Percentiles rank a stretch among this genome's conserved stretches.
phyloP scores from a whole-genome alignment of 1,284 basidiomycete genomes.

The Boletus chippewaensis region DNA sequence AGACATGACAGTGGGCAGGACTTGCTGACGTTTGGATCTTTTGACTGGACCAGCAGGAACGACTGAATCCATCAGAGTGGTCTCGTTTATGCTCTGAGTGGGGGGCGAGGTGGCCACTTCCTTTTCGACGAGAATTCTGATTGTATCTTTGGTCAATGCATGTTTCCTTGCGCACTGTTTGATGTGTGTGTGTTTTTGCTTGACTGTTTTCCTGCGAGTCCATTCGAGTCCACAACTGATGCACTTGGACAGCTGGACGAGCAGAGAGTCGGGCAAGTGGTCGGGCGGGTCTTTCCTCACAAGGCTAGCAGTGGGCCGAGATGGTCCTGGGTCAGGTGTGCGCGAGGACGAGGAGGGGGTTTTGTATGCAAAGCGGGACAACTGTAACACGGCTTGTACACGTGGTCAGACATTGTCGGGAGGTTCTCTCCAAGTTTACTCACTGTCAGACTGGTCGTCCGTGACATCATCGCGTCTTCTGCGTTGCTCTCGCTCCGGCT shows the following conservation, averaged over 20 bases:
- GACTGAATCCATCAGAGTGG: conserved; percentile 52
- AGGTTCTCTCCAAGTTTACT: background rate
- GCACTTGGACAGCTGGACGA: conserved; percentile 49
- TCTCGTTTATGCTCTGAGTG: conserved; percentile 2
- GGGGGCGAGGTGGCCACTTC: conserved; percentile 33
- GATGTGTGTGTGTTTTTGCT: conserved; percentile 61
- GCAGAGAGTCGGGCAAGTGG: conserved; percentile 41
- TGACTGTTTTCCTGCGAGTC: conserved; percentile 58
- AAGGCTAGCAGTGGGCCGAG: background rate
- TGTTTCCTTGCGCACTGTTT: conserved; percentile 59
- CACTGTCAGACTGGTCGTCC: conserved; percentile 3
- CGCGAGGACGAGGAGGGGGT: background rate
- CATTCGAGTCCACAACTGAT: conserved; percentile 59
- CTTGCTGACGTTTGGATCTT: conserved; percentile 35
- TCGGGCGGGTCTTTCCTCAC: conserved; percentile 9
- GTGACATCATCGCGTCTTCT: background rate
- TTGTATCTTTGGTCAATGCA: conserved; percentile 46
- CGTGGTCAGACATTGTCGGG: background rate
- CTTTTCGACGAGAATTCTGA: conserved; percentile 46
- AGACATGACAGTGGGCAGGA: conserved; percentile 42
- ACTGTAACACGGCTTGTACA: background rate
- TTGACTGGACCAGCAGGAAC: conserved; percentile 43
- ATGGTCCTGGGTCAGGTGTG: background rate
- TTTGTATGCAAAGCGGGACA: conserved; percentile 35
- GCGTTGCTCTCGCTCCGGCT: background rate